These are phyloP conservation scores for Serpula lacrymans DNA, from an alignment of 768 basidiomycete genomes.

Conservation along the genomic window DNA sequence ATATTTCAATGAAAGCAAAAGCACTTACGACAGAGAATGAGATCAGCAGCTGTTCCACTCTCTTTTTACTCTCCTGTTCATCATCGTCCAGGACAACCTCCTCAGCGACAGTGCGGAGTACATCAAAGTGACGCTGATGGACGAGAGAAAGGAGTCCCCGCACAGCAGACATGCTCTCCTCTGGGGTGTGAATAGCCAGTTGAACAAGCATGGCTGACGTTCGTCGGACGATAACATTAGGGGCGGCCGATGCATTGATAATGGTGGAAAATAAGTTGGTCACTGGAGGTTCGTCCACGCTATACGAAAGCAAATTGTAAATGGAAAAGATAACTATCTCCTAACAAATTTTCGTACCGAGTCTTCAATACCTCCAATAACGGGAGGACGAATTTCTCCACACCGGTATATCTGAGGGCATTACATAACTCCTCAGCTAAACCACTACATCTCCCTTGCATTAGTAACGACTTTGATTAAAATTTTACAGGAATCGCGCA, in stretches of 20 bases:
- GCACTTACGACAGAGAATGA: constrained; percentile 54
- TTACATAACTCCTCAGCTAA: constrained; percentile 46
- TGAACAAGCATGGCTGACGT: constrained; percentile 19
- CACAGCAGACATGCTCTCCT: constrained; percentile 9
- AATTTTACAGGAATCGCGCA: constrained; percentile 28
- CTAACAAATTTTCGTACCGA: constrained; percentile 35
- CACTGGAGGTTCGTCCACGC: constrained; percentile 28
- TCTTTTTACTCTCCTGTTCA: constrained; percentile 33
- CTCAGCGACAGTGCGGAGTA: constrained; percentile 43
- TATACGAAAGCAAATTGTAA: constrained; percentile 13
- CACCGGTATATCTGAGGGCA: constrained; percentile 45
- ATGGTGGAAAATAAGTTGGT: constrained; percentile 26
- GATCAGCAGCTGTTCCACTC: constrained; percentile 51
- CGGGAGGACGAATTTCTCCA: constrained; percentile 55
- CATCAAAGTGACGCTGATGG: constrained; percentile 60
- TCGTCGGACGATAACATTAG: constrained; percentile 17
- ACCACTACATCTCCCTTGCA: too few species aligned
- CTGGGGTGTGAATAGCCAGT: constrained; percentile 10
- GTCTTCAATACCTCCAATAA: constrained; percentile 40
- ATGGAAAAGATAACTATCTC: not conserved
- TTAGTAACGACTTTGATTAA: not conserved
- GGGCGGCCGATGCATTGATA: constrained; percentile 22
- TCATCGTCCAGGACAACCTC: constrained; percentile 28
- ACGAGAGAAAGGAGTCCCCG: constrained; percentile 49
- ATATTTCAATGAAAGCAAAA: not conserved